These are phyloP conservation scores for Rauvolfia tetraphylla DNA, from an alignment of 257 asterid species.

Conservation along the genomic window DNA sequence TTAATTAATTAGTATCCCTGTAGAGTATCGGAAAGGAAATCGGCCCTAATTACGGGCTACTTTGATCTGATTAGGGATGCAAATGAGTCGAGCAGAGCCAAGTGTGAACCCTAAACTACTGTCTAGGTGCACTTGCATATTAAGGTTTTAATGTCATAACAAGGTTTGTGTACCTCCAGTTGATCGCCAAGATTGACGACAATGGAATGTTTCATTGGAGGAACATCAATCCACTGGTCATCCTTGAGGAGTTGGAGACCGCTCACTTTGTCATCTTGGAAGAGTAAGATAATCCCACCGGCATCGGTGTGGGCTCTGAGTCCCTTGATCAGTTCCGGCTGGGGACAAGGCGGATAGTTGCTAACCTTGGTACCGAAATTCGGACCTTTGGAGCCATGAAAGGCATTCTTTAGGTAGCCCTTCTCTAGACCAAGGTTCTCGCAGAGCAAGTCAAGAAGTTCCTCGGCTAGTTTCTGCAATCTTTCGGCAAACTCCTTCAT, in stretches of 20 bases:
- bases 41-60: too few relatives aligned
- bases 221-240: conserved; percentile 59
- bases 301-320: conserved; percentile 76
- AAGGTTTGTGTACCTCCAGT: neutral
- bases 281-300: conserved; percentile 60
- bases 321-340: conserved; percentile 52
- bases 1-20: too few relatives aligned
- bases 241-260: conserved; percentile 65
- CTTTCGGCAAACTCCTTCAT: conserved; percentile 54
- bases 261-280: conserved; percentile 59
- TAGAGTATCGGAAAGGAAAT: too few relatives aligned
- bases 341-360: conserved; percentile 65
- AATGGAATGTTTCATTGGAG: conserved; percentile 48
- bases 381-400: conserved; percentile 41
- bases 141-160: too few relatives aligned
- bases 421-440: conserved; percentile 51
- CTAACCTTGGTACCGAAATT: conserved; percentile 71
- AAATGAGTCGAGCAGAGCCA: too few relatives aligned
- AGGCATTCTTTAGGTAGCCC: conserved; percentile 50
- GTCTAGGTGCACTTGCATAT: too few relatives aligned
- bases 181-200: conserved; percentile 65
- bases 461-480: conserved; percentile 46
- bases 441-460: conserved; percentile 51
- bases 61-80: too few relatives aligned
- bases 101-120: too few relatives aligned